These are phyloP conservation scores for Leishmania tarentolae DNA, from an alignment of 208 protist genomes.

Conservation along the genomic window DNA sequence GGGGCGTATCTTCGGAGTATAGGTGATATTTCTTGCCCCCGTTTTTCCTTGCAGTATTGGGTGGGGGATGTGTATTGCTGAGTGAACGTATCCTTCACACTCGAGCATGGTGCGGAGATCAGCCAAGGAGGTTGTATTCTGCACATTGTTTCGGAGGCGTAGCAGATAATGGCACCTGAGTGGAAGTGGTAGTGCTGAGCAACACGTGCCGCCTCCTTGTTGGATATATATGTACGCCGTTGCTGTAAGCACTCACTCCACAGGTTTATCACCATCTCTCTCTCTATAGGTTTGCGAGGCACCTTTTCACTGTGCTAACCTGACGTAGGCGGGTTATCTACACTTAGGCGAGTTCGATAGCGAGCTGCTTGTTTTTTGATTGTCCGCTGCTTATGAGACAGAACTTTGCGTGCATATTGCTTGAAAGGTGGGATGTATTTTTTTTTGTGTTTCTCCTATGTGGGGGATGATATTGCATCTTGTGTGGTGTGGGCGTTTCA, in stretches of 20 bases:
- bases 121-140: not conserved
- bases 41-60: not conserved
- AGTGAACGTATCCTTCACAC: no score
- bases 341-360: not conserved
- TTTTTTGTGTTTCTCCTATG: not conserved
- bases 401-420: not conserved
- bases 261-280: no score
- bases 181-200: no score
- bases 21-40: not conserved
- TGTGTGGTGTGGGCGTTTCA: not conserved
- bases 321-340: not conserved
- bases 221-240: no score
- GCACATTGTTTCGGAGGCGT: not conserved
- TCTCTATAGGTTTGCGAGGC: no score
- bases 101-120: not conserved
- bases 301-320: not conserved
- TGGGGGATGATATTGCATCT: not conserved
- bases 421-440: not conserved
- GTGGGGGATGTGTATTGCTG: not conserved
- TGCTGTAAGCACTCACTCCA: no score
- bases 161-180: not conserved
- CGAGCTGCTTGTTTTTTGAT: not conserved
- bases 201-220: not conserved
- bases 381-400: not conserved
- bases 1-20: not conserved